A percentile compares a stretch with the other conserved stretches of the same genome.
Conservation (phyloP, 768 basidiomycete genomes). For the Leccinum incarnatum region DNA sequence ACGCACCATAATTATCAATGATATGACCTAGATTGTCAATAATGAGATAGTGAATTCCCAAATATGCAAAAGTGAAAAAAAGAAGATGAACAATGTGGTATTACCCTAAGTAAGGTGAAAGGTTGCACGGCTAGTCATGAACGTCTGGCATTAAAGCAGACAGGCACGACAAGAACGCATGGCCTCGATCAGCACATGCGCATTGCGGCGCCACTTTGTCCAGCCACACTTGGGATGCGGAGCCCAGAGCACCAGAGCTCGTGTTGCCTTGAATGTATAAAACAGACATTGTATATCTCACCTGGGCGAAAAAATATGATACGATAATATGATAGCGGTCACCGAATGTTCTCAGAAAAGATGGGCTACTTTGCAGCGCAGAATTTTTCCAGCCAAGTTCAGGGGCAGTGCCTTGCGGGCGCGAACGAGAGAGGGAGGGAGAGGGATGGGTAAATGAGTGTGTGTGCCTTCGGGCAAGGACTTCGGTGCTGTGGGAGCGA, state of each 20-base stretch:
- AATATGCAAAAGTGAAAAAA: neutral
- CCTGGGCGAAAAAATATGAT: conserved; percentile 3
- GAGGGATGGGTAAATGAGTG: conserved; percentile 8
- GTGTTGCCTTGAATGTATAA: neutral
- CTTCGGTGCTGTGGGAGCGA: neutral
- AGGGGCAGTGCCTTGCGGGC: neutral
- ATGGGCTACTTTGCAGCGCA: neutral
- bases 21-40: neutral
- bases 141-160: neutral
- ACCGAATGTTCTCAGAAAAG: too few species aligned
- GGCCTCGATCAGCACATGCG: neutral
- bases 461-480: neutral
- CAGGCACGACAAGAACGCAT: neutral
- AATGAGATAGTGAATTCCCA: neutral
- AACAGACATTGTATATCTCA: conserved; percentile 5
- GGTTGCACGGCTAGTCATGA: neutral
- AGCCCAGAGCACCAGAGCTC: neutral
- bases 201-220: neutral
- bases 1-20: conserved; percentile 4
- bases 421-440: neutral
- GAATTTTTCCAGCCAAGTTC: neutral
- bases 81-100: neutral
- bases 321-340: neutral
- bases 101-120: conserved; percentile 4
- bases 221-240: too few species aligned